Evolutionary conservation across 1,284 basidiomycete genomes (phyloP), one percentile per base, ranked within the genome.

Genomic region (Moesziomyces parantarcticus): DNA sequence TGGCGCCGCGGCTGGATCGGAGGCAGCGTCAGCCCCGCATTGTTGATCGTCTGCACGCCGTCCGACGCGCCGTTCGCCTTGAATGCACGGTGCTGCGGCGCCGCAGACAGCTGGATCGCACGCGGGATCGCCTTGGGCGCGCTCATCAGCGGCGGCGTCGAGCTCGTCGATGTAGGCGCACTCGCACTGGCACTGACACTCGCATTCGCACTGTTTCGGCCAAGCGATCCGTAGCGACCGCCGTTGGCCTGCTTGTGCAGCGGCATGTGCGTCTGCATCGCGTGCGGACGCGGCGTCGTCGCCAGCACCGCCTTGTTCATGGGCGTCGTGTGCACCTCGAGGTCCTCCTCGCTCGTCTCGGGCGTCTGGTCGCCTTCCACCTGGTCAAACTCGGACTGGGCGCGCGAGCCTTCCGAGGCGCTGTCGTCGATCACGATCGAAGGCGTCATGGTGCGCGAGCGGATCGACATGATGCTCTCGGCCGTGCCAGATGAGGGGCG

Each of bases 261-360:
- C 20, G 21, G 41, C 41, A 13, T 20, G 29, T 61, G 55, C 48
- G 50, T 20, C 43, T 54, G 44, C 56, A 34, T 41, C 42, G 48
- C 46, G 49, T 64, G 61, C 39, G 54, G 47, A 34, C 47, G 51
- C 14, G 57, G 58, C 26, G 61, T 68, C 39, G 55, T 57, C 50
- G 54, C 58, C 42, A 69, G 48, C 16, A 46, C 54, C 23, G 47
- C 54, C 23, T 76, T 76, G 41, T 36, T 56, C 16, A 58, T 13
- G 8, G 66, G 47, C 55, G 69, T 59, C 55, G 69, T 59, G 53
- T 63, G 65, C 44, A 72, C 49, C 21, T 68, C 64, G 29, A 78
- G 49, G 50, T 78, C 69, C 50, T 80, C 78, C 36, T 80, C 78
- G 65, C 75, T 77, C 44, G 78, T 80, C 58, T 80, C 77, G 53